Conservation (phyloP, 192 early-diverging fungal genomes). For the Oehlia diaphana region DNA sequence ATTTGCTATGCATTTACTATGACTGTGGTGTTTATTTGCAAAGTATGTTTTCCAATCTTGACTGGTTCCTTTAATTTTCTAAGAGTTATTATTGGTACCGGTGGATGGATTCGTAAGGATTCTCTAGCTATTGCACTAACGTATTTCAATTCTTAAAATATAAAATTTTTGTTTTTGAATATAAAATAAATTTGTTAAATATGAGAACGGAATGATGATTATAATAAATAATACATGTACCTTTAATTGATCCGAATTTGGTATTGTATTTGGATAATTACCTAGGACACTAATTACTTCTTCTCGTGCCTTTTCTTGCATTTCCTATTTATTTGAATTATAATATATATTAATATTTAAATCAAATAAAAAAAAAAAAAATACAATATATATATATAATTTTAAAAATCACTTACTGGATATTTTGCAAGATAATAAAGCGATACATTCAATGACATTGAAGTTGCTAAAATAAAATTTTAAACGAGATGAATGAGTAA, state of each 20-base stretch:
- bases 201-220: background rate
- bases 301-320: background rate
- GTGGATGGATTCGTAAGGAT: background rate
- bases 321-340: background rate
- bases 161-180: background rate
- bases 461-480: background rate
- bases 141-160: background rate
- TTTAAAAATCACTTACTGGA: background rate
- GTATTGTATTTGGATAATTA: background rate
- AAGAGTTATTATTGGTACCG: background rate
- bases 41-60: background rate
- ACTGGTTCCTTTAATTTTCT: background rate
- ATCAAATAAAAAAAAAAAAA: no score
- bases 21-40: background rate
- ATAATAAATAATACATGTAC: background rate
- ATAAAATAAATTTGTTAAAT: background rate
- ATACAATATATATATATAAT: no score
- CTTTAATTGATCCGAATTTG: background rate
- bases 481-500: no score
- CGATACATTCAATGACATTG: background rate
- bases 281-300: background rate
- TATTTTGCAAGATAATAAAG: constrained; percentile 1
- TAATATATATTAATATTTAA: background rate
- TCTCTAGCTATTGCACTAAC: background rate
- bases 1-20: background rate